A percentile compares a stretch with the other conserved stretches of the same genome.
Evolutionary conservation across 2,329 filamentous ascomycete genomes (phyloP).

Genomic region (Cryphonectria nitschkei): DNA sequence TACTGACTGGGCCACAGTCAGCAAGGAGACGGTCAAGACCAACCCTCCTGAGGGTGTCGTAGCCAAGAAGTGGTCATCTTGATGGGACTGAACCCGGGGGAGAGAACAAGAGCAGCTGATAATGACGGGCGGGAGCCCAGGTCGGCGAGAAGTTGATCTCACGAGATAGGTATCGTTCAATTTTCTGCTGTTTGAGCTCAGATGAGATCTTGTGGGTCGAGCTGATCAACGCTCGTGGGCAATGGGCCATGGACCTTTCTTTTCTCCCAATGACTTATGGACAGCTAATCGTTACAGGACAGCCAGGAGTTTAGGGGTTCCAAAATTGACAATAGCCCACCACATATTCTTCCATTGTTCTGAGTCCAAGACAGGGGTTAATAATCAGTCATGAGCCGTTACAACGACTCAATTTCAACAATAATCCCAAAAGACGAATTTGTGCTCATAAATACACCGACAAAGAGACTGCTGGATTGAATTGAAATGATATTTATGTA

Average conservation of each 20-base stretch:
- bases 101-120: background rate
- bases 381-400: background rate
- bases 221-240: background rate
- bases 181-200: conserved; percentile 25
- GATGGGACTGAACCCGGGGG: background rate
- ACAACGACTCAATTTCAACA: background rate
- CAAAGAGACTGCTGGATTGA: background rate
- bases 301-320: conserved; percentile 25
- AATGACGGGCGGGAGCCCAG: background rate
- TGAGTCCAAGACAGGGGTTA: background rate
- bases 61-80: conserved; percentile 67
- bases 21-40: conserved; percentile 70
- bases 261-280: background rate
- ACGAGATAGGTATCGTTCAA: background rate
- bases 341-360: background rate
- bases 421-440: background rate
- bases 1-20: conserved; percentile 88
- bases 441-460: background rate
- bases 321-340: background rate
- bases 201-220: background rate
- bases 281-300: background rate
- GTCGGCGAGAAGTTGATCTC: background rate
- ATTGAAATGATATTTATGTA: background rate
- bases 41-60: conserved; percentile 77
- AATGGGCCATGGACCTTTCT: background rate